These are phyloP conservation scores for Polymyxa betae DNA, from an alignment of 208 protist genomes.

Conservation along the genomic window DNA sequence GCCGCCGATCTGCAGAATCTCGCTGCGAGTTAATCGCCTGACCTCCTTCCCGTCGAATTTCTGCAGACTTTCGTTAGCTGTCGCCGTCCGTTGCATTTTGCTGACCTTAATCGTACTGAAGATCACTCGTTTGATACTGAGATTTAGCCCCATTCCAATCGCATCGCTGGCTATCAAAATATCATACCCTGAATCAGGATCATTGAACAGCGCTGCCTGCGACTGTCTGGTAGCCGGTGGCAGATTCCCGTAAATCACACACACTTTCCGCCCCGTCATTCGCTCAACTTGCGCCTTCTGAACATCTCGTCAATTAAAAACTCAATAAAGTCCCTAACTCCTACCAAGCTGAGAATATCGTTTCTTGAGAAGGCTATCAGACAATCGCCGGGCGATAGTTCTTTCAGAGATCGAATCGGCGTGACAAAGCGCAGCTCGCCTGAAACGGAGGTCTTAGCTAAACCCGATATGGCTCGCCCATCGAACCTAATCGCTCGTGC, in stretches of 20 bases:
- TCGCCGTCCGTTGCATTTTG: neutral
- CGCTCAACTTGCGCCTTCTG: conserved; percentile 56
- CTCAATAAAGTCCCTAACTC: neutral
- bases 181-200: conserved; percentile 69
- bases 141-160: conserved; percentile 91
- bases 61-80: conserved; percentile 54
- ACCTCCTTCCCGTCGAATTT: conserved; percentile 81
- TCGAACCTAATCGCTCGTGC: conserved; percentile 14
- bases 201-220: conserved; percentile 83
- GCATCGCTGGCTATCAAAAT: conserved; percentile 89
- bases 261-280: conserved; percentile 71
- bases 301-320: too few relatives aligned
- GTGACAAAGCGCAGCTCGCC: neutral
- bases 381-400: conserved; percentile 61
- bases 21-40: conserved; percentile 66
- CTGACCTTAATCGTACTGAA: conserved; percentile 73
- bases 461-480: neutral
- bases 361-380: conserved; percentile 56
- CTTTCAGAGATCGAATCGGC: neutral
- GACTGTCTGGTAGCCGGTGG: conserved; percentile 82
- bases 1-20: conserved; percentile 81
- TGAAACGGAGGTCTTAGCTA: neutral
- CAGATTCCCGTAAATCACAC: conserved; percentile 87
- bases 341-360: conserved; percentile 33
- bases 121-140: conserved; percentile 82